These are phyloP conservation scores for Colletotrichum cuscutae DNA, from an alignment of 2,329 filamentous ascomycete species.

Conservation along the genomic window DNA sequence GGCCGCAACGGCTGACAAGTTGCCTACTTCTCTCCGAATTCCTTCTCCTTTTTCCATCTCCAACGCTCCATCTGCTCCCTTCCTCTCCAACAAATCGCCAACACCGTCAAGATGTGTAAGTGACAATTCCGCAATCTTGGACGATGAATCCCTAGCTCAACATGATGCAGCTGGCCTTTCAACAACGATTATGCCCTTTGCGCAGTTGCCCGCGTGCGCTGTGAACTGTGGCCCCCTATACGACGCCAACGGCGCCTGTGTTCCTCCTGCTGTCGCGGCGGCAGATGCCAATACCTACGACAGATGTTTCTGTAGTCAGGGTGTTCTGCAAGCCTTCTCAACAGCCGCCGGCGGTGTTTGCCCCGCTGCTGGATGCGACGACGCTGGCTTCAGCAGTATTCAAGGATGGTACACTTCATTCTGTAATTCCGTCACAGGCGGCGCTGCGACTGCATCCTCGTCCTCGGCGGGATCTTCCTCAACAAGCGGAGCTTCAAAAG, in stretches of 20 bases:
- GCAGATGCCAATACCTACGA: slow-evolving; percentile 66
- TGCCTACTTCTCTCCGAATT: slow-evolving; percentile 1
- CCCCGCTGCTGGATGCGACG: slow-evolving; percentile 63
- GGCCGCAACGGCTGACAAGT: not conserved
- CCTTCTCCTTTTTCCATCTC: not conserved
- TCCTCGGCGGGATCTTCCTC: slow-evolving; percentile 42
- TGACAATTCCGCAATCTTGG: not conserved
- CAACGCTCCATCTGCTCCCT: not conserved
- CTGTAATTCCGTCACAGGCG: slow-evolving; percentile 62
- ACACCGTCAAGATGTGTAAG: slow-evolving; percentile 33
- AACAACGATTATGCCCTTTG: slow-evolving; percentile 68
- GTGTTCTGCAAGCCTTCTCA: slow-evolving; percentile 58
- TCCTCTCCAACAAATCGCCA: not conserved
- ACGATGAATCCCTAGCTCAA: not conserved
- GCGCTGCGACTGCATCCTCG: slow-evolving; percentile 42
- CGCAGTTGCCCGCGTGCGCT: slow-evolving; percentile 71
- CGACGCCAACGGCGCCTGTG: slow-evolving; percentile 78
- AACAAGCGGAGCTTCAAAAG: slow-evolving; percentile 39
- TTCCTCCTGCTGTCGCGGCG: slow-evolving; percentile 64
- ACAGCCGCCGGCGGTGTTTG: slow-evolving; percentile 68
- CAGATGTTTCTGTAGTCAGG: slow-evolving; percentile 78
- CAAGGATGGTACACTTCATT: slow-evolving; percentile 77
- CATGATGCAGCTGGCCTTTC: slow-evolving; percentile 18
- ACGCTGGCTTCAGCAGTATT: slow-evolving; percentile 63
- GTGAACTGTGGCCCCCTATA: slow-evolving; percentile 68